Conservation (phyloP, 2,329 filamentous ascomycete species). For the Zasmidium citrigriseum region DNA sequence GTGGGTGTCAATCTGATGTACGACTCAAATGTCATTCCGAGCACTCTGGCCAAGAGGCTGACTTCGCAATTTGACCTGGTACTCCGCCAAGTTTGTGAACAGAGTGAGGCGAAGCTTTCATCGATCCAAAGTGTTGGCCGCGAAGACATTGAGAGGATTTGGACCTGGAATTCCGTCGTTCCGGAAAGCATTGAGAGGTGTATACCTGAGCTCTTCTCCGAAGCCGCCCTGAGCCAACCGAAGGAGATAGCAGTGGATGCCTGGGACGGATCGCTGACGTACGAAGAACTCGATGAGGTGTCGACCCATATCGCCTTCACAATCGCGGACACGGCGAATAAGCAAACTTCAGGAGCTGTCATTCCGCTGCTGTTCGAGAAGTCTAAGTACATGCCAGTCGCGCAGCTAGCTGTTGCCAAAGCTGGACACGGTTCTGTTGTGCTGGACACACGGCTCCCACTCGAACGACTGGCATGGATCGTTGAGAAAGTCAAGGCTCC, state of each 20-base stretch:
- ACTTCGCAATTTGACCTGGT: slow-evolving; percentile 8
- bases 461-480: background rate
- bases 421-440: slow-evolving; percentile 25
- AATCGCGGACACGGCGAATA: background rate
- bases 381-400: slow-evolving; percentile 29
- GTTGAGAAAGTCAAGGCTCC: background rate
- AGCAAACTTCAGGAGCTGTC: slow-evolving; percentile 12
- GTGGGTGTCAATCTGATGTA: slow-evolving; percentile 4
- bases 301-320: background rate
- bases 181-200: background rate
- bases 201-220: slow-evolving; percentile 2
- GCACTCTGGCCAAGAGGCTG: background rate
- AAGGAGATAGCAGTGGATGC: slow-evolving; percentile 5
- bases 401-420: slow-evolving; percentile 32
- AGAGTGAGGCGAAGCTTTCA: background rate
- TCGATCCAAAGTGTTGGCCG: background rate
- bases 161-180: background rate
- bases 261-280: slow-evolving; percentile 17
- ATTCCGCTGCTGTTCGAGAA: slow-evolving; percentile 33
- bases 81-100: slow-evolving; percentile 11
- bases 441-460: background rate
- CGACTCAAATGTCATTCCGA: slow-evolving; percentile 8
- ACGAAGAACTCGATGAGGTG: slow-evolving; percentile 5
- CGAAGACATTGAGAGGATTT: background rate
- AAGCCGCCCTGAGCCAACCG: background rate